Evolutionary conservation across 768 basidiomycete genomes (phyloP), one percentile per base, ranked within the genome.

Genomic region (Suillus subluteus): DNA sequence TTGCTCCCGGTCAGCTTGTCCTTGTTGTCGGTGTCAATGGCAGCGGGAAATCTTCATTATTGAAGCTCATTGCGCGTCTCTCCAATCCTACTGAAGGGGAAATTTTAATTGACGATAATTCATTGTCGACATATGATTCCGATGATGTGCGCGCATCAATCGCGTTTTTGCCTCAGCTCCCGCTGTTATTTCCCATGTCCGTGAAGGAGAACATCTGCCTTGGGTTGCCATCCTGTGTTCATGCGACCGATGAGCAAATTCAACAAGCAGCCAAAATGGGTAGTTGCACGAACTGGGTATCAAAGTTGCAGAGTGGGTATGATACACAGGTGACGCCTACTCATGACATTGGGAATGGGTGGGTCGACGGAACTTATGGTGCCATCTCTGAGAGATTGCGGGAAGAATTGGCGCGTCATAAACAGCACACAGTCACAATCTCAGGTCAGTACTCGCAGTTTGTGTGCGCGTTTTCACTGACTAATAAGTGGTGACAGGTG

Each of bases 161-260:
- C 38, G 79, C 82, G 0, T 78, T 84, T 32, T 80, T 88, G 21
- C 81, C 83, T 0, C 87, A 88, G 66, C 82, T 83, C 8, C 83
- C 83, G 37, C 68, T 75, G 2, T 67, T 87, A 11, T 88, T 81
- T 65, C 87, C 87, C 0, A 69, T 86, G 1, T 80, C 82, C 0
- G 72, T 87, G 2, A 69, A 73, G 16, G 83, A 83, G 52, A 84
- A 83, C 67, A 82, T 84, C 32, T 74, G 76, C 23, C 67, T 81
- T 9, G 76, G 80, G 5, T 66, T 74, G 18, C 65, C 70, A 12
- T 63, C 62, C 0, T 54, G 72, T 48, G 68, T 72, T 0, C 62
- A 66, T 1, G 46, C 65, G 23, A 65, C 72, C 0, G 64, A 71
- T 0, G 70, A 75, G 48, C 41, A 61, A 15, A 66, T 83, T 8